Conservation (phyloP, 2,329 filamentous ascomycete species). For the Pseudopithomyces maydicus region DNA sequence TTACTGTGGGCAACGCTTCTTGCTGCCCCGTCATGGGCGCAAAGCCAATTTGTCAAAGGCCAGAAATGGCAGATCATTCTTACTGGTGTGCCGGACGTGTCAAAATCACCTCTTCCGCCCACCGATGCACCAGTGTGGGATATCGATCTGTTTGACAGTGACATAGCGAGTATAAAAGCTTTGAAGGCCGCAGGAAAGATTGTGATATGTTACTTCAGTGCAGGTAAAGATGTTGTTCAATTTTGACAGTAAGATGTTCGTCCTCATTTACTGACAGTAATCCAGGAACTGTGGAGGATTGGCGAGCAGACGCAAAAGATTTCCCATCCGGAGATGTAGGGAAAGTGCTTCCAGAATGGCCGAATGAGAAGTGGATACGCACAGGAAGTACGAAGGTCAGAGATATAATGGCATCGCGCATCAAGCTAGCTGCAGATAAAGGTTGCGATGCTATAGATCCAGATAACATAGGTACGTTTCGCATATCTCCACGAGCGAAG, state of each 20-base stretch:
- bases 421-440: conserved; percentile 34
- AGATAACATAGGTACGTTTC: conserved; percentile 34
- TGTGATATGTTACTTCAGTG: conserved; percentile 41
- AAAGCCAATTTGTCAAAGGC: conserved; percentile 24
- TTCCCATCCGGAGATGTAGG: conserved; percentile 32
- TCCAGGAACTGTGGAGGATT: conserved; percentile 35
- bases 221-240: conserved; percentile 1
- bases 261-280: conserved; percentile 25
- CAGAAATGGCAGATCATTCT: conserved; percentile 39
- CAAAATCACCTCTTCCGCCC: conserved; percentile 31
- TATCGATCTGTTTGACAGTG: conserved; percentile 37
- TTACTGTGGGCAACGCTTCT: conserved; percentile 21
- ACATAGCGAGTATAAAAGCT: conserved; percentile 21
- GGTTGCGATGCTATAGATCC: conserved; percentile 41
- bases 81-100: conserved; percentile 27
- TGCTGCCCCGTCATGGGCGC: conserved; percentile 13
- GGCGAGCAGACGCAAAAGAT: conserved; percentile 32
- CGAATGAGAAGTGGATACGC: conserved; percentile 37
- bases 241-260: background rate
- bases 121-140: conserved; percentile 36
- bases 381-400: conserved; percentile 28
- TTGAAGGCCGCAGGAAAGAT: conserved; percentile 32
- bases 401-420: conserved; percentile 35
- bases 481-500: background rate
- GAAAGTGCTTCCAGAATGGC: conserved; percentile 35